Conservation (phyloP, 192 early-diverging fungal species). For the Coemansia sp. region DNA sequence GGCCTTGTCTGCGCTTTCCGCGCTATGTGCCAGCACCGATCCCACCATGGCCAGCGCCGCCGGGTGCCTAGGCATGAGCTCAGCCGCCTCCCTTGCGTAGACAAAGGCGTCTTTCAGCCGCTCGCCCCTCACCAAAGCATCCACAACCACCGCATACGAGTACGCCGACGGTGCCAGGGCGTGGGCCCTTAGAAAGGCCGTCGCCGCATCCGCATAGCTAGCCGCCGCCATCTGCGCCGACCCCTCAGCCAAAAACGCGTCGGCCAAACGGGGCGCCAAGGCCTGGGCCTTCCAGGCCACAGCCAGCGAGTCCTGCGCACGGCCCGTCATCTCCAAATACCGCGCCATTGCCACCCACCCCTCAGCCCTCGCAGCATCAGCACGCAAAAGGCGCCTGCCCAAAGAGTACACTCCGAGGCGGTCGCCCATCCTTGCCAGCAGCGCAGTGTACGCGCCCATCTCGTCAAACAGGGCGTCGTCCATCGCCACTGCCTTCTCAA, state of each 20-base stretch:
- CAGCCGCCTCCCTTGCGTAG: slow-evolving; percentile 40
- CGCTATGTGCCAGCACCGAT: slow-evolving; percentile 44
- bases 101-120: slow-evolving; percentile 47
- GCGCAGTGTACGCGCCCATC: slow-evolving; percentile 37
- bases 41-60: slow-evolving; percentile 42
- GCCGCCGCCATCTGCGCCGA: slow-evolving; percentile 35
- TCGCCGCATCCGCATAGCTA: slow-evolving; percentile 26
- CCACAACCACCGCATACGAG: slow-evolving; percentile 30
- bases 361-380: slow-evolving; percentile 38
- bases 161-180: slow-evolving; percentile 17
- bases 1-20: slow-evolving; percentile 45
- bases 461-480: slow-evolving; percentile 29
- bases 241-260: slow-evolving; percentile 43
- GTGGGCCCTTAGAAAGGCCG: slow-evolving; percentile 36
- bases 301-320: slow-evolving; percentile 47
- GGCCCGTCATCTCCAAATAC: slow-evolving; percentile 26
- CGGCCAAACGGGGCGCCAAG: slow-evolving; percentile 24
- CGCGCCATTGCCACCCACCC: slow-evolving; percentile 56
- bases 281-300: slow-evolving; percentile 54
- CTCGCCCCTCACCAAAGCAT: slow-evolving; percentile 25
- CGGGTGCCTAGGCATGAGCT: slow-evolving; percentile 40
- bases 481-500: slow-evolving; percentile 26
- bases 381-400: slow-evolving; percentile 34
- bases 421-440: slow-evolving; percentile 26
- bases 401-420: slow-evolving; percentile 30